Percentiles rank a stretch among this genome's conserved stretches.
phyloP scores from a whole-genome alignment of 495 filamentous ascomycete genomes.

The Cairneyella variabilis region DNA sequence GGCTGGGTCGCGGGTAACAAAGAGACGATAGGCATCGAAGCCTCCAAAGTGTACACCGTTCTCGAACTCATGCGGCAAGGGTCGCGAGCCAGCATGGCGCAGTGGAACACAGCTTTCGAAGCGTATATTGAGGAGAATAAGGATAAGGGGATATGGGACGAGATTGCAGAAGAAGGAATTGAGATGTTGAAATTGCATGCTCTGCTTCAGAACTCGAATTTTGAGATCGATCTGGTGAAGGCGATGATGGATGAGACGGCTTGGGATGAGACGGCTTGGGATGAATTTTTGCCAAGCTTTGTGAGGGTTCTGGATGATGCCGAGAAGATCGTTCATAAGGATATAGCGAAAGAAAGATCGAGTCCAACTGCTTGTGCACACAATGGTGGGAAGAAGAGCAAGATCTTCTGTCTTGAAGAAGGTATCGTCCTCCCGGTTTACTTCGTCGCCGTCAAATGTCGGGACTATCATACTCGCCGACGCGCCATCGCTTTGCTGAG shows the following conservation, averaged over 20 bases:
- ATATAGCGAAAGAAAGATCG: neutral
- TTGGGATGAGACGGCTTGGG: constrained; percentile 6
- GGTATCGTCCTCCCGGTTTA: constrained; percentile 12
- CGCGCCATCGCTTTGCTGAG: constrained; percentile 14
- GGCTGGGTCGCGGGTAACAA: neutral
- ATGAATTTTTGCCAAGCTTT: neutral
- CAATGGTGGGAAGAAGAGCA: neutral
- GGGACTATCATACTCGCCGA: neutral
- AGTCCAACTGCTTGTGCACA: neutral
- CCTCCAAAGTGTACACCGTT: neutral
- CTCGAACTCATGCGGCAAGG: neutral
- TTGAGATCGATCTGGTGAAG: neutral
- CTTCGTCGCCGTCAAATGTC: constrained; percentile 12
- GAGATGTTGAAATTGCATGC: neutral
- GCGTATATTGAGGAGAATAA: neutral
- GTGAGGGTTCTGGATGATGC: neutral
- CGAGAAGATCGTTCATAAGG: neutral
- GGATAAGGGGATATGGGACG: neutral
- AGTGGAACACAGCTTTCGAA: neutral
- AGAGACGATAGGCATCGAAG: neutral
- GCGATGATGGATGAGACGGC: too few relatives aligned
- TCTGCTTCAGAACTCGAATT: neutral
- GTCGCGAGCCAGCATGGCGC: neutral
- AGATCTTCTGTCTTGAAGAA: constrained; percentile 2
- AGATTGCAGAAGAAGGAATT: neutral